phyloP scores from a whole-genome alignment of 2,329 filamentous ascomycete species.

The Arthrocladium fulminans region DNA sequence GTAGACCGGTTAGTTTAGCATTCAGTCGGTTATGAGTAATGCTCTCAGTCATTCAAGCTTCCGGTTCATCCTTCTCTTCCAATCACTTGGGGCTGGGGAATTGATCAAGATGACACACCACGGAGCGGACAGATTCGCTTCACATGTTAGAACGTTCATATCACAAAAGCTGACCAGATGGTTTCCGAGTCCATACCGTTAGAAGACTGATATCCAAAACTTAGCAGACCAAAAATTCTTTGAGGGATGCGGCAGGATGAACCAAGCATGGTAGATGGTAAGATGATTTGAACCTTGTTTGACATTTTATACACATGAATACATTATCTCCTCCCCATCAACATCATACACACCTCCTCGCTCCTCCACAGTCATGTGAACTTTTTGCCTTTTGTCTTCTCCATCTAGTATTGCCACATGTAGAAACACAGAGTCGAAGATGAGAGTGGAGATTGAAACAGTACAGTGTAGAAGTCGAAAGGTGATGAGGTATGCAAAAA shows the following conservation, averaged over 20 bases:
- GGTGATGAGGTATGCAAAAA: slow-evolving; percentile 3
- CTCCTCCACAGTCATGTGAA: background rate
- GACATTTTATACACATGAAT: slow-evolving; percentile 7
- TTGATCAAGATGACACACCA: too few species aligned
- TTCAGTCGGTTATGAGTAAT: too few species aligned
- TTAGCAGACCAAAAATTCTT: background rate
- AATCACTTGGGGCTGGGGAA: too few species aligned
- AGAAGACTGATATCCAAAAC: background rate
- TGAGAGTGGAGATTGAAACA: slow-evolving; percentile 6
- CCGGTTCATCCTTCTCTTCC: too few species aligned
- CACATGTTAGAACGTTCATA: too few species aligned
- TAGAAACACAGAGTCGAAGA: slow-evolving; percentile 9
- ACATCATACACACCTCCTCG: slow-evolving; percentile 1
- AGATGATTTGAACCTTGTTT: background rate
- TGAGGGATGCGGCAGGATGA: background rate
- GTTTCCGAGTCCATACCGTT: too few species aligned
- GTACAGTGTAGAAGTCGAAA: background rate
- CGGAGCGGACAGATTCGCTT: too few species aligned
- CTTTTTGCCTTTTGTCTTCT: slow-evolving; percentile 7
- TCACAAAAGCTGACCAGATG: too few species aligned
- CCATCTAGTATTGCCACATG: background rate
- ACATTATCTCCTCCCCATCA: slow-evolving; percentile 4
- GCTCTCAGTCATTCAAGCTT: too few species aligned
- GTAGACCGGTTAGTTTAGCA: background rate
- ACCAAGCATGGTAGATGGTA: background rate